A percentile compares a stretch with the other conserved stretches of the same genome.
These are phyloP conservation scores for Leishmania amazonensis DNA, from an alignment of 208 protist species.

Conservation along the genomic window DNA sequence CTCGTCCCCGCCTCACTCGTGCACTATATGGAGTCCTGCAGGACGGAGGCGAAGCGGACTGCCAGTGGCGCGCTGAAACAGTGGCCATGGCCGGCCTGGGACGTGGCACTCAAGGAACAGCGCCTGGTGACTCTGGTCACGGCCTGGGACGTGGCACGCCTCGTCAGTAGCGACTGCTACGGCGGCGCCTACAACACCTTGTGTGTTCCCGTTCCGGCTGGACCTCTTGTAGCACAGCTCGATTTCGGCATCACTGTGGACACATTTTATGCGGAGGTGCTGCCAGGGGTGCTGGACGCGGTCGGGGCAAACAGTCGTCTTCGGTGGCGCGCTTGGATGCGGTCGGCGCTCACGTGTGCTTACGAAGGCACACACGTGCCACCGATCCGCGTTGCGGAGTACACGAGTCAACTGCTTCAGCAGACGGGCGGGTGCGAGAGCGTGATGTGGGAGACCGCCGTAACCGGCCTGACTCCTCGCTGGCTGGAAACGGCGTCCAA, in stretches of 20 bases:
- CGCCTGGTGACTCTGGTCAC: conserved; percentile 27
- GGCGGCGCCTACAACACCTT: conserved; percentile 34
- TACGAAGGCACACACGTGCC: conserved; percentile 81
- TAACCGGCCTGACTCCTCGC: conserved; percentile 54
- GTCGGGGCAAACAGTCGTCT: conserved; percentile 11
- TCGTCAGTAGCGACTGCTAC: conserved; percentile 12
- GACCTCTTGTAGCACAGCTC: conserved; percentile 63
- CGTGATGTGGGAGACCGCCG: conserved; percentile 72
- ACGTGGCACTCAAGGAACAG: conserved; percentile 19
- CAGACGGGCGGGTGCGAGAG: conserved; percentile 39
- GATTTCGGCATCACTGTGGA: conserved; percentile 50
- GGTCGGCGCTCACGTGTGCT: conserved; percentile 72
- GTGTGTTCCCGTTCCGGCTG: conserved; percentile 75
- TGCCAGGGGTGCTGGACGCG: conserved; percentile 30
- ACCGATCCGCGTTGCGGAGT: conserved; percentile 67
- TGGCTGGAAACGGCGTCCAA: conserved; percentile 84
- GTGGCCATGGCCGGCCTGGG: conserved; percentile 33
- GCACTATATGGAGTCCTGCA: conserved; percentile 28
- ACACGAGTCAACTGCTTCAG: conserved; percentile 53
- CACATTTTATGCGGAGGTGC: conserved; percentile 40
- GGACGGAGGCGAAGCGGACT: not conserved
- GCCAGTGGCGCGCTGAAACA: not conserved
- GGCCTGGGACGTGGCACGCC: conserved; percentile 4
- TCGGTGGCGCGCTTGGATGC: conserved; percentile 79
- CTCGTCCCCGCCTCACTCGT: conserved; percentile 65